Conservation (phyloP, 2,329 filamentous ascomycete species). For the Ophiobolus disseminans region DNA sequence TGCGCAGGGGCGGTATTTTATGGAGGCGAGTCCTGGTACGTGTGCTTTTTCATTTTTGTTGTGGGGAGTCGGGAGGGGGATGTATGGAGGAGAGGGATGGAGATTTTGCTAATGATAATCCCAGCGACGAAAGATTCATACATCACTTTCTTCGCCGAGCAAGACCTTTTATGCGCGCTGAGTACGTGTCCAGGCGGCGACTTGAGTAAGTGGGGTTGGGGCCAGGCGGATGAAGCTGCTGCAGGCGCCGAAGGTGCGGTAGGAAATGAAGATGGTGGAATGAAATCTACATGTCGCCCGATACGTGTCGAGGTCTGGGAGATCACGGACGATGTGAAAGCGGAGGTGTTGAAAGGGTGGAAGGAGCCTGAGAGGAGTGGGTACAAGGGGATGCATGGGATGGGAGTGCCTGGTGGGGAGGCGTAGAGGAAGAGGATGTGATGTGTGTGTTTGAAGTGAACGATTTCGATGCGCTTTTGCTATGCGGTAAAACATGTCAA, state of each 20-base stretch:
- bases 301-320: constrained; percentile 76
- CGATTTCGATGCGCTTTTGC: no score
- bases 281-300: constrained; percentile 75
- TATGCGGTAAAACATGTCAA: no score
- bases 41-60: no score
- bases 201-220: constrained; percentile 82
- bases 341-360: constrained; percentile 61
- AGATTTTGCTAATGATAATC: no score
- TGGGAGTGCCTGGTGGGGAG: constrained; percentile 59
- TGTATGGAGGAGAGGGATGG: no score
- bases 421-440: neutral
- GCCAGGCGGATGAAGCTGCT: constrained; percentile 57
- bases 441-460: no score
- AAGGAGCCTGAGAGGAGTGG: constrained; percentile 64
- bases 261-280: constrained; percentile 59
- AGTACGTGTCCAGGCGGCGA: constrained; percentile 82
- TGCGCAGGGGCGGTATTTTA: constrained; percentile 58
- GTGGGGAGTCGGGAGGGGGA: no score
- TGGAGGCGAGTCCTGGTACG: constrained; percentile 61
- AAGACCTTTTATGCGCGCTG: constrained; percentile 72
- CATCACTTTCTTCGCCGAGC: constrained; percentile 81
- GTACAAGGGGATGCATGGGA: constrained; percentile 72
- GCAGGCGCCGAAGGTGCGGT: constrained; percentile 61
- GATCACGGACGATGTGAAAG: constrained; percentile 58
- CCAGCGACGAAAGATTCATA: constrained; percentile 49